Evolutionary conservation across 257 asterid species (phyloP).

Genomic region (Solanum lycopersicoides): DNA sequence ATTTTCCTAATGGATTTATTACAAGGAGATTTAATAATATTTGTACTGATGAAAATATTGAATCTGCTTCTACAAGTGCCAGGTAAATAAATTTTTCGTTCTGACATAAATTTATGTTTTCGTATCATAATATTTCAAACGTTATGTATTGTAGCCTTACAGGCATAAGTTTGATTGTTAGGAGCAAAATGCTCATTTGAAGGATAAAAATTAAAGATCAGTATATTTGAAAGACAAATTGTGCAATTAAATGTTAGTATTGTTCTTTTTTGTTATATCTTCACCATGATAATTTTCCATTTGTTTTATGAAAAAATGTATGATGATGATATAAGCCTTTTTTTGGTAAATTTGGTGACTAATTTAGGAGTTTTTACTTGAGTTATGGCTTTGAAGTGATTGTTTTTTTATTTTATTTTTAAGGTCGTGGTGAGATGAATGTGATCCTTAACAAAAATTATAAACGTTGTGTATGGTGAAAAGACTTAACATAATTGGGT

Average conservation of each 20-base stretch:
- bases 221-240: too few species aligned
- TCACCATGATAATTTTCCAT: not conserved
- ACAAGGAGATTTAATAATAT: constrained; percentile 27
- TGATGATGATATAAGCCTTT: too few species aligned
- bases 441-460: not conserved
- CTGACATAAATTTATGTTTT: not conserved
- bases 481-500: too few species aligned
- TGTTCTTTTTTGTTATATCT: too few species aligned
- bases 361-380: too few species aligned
- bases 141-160: not conserved
- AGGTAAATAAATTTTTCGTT: constrained; percentile 16
- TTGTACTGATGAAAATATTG: constrained; percentile 14
- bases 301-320: not conserved
- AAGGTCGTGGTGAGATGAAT: not conserved
- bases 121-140: not conserved
- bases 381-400: not conserved
- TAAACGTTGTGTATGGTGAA: not conserved
- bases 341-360: not conserved
- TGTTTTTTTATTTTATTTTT: too few species aligned
- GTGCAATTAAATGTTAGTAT: too few species aligned
- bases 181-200: not conserved
- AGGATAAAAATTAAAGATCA: not conserved
- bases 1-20: constrained; percentile 44
- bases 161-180: not conserved
- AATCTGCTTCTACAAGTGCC: constrained; percentile 38